Evolutionary conservation across 2,329 filamentous ascomycete species (phyloP).

Genomic region (Monascus ruber): DNA sequence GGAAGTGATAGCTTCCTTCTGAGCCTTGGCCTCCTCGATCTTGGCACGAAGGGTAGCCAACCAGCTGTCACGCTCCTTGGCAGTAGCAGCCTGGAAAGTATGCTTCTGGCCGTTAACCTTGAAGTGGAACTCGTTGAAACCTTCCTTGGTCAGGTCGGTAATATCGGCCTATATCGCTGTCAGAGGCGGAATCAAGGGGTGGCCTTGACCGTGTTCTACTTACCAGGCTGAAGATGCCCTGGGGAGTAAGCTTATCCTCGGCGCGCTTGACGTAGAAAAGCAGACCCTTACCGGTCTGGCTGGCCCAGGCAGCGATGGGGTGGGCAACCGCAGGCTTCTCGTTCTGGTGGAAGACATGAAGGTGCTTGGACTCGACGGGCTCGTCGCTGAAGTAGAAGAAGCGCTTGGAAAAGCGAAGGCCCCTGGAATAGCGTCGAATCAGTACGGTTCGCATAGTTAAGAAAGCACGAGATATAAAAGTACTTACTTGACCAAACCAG

Average conservation of each 20-base stretch:
- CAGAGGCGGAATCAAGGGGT: no score
- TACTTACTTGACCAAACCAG: conserved; percentile 78
- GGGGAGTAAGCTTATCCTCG: conserved; percentile 68
- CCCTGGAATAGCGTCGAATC: conserved; percentile 40
- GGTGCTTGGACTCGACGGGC: conserved; percentile 59
- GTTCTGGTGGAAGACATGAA: conserved; percentile 67
- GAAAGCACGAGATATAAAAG: background rate
- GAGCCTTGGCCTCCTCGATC: conserved; percentile 72
- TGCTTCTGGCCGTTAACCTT: conserved; percentile 82
- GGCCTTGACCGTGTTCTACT: conserved; percentile 20
- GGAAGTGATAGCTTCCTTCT: conserved; percentile 60
- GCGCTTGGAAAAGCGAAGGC: conserved; percentile 82
- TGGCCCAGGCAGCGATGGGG: conserved; percentile 76
- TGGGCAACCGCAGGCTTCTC: conserved; percentile 77
- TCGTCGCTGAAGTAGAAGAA: conserved; percentile 80
- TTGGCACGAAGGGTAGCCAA: conserved; percentile 71
- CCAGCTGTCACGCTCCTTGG: conserved; percentile 85
- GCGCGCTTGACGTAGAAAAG: conserved; percentile 80
- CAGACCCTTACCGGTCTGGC: conserved; percentile 88
- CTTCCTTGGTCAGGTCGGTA: conserved; percentile 63
- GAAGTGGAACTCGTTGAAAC: conserved; percentile 73
- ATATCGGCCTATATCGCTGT: conserved; percentile 43
- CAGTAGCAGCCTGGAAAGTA: conserved; percentile 69
- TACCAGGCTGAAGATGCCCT: conserved; percentile 78
- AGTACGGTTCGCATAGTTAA: background rate